phyloP scores from a whole-genome alignment of 768 basidiomycete species.

The Tulasnella sp. region DNA sequence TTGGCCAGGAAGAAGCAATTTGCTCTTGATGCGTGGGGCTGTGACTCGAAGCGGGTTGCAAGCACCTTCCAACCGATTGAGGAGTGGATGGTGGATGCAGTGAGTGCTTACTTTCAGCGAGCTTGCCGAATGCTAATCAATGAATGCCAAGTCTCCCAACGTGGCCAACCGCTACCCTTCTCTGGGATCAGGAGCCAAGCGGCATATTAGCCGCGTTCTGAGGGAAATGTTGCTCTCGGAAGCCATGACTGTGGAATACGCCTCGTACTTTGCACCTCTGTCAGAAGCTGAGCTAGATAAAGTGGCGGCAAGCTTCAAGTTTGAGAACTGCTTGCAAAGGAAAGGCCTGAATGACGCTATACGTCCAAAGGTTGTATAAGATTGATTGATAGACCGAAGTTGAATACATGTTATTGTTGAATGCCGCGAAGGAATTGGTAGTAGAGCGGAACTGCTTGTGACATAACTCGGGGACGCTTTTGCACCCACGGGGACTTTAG shows the following conservation, averaged over 20 bases:
- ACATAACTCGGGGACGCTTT: too few species aligned
- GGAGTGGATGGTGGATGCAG: constrained; percentile 35
- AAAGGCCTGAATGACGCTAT: constrained; percentile 50
- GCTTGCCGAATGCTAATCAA: neutral
- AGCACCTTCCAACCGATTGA: constrained; percentile 58
- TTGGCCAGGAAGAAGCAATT: constrained; percentile 70
- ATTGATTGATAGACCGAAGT: too few species aligned
- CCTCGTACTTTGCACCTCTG: constrained; percentile 35
- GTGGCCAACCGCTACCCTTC: constrained; percentile 34
- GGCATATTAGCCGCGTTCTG: constrained; percentile 38
- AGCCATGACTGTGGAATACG: constrained; percentile 66
- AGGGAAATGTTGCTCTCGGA: constrained; percentile 64
- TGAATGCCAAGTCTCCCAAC: constrained; percentile 31
- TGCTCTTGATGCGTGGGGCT: constrained; percentile 71
- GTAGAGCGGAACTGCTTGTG: too few species aligned
- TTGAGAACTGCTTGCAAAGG: constrained; percentile 59
- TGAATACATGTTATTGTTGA: too few species aligned
- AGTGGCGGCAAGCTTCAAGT: constrained; percentile 68
- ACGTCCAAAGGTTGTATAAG: constrained; percentile 8
- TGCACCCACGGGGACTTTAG: too few species aligned
- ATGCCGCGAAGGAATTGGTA: too few species aligned
- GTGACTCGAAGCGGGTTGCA: constrained; percentile 50
- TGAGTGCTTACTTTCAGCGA: constrained; percentile 15
- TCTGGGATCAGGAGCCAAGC: constrained; percentile 24
- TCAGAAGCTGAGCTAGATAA: constrained; percentile 50